phyloP scores from a whole-genome alignment of 495 filamentous ascomycete genomes.

The Xylaria grammica region DNA sequence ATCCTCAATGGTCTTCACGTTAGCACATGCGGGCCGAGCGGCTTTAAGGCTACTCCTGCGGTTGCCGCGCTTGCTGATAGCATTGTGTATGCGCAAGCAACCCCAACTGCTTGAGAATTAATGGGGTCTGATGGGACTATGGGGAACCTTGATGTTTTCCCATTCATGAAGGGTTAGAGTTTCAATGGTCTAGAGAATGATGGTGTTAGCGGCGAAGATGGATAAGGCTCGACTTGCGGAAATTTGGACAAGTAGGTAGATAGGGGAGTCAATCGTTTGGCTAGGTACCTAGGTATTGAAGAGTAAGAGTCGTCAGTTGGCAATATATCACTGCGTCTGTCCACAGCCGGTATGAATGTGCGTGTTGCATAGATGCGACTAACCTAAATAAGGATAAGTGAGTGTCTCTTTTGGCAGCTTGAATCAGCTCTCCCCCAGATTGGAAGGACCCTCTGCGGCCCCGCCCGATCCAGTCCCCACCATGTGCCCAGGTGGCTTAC shows the following conservation, averaged over 20 bases:
- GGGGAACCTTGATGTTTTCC: not conserved
- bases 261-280: no score
- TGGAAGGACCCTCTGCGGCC: constrained; percentile 12
- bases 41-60: constrained; percentile 1
- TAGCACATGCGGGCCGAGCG: constrained; percentile 47
- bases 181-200: not conserved
- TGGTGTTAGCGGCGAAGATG: not conserved
- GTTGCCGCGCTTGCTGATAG: constrained; percentile 8
- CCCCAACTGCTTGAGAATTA: constrained; percentile 9
- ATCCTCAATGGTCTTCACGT: constrained; percentile 53
- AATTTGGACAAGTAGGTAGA: not conserved
- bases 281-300: no score
- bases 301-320: no score
- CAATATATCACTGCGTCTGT: not conserved
- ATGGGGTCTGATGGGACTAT: not conserved
- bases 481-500: not conserved
- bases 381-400: no score
- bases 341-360: not conserved
- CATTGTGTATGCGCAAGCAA: constrained; percentile 9
- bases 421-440: not conserved
- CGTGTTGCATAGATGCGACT: no score
- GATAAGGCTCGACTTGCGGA: not conserved
- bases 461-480: not conserved
- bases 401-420: not conserved
- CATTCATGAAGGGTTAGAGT: not conserved